These are phyloP conservation scores for Myxozyma sirexii DNA, from an alignment of 805 yeast species.

Conservation along the genomic window DNA sequence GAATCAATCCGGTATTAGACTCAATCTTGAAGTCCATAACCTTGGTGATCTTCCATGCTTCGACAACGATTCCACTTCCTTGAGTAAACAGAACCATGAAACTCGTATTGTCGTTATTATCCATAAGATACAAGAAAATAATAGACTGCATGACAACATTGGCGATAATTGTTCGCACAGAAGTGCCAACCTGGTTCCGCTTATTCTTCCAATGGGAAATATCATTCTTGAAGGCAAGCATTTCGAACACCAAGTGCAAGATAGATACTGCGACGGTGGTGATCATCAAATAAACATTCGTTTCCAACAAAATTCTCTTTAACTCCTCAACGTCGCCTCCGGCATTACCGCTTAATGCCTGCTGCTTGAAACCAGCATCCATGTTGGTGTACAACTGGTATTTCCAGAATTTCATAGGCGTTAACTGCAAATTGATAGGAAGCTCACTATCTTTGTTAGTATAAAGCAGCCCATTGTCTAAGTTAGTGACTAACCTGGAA, in stretches of 20 bases:
- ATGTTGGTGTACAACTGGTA: constrained; percentile 41
- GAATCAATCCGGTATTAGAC: constrained; percentile 29
- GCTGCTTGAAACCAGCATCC: constrained; percentile 42
- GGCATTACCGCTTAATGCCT: constrained; percentile 36
- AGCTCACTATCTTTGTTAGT: constrained; percentile 15
- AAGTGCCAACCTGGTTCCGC: constrained; percentile 48
- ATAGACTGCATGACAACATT: constrained; percentile 48
- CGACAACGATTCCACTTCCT: constrained; percentile 46
- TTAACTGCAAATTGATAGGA: constrained; percentile 41
- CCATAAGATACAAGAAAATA: constrained; percentile 46
- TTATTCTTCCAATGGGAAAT: constrained; percentile 48
- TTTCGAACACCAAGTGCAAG: constrained; percentile 46
- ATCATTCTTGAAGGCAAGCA: constrained; percentile 49
- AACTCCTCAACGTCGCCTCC: constrained; percentile 45
- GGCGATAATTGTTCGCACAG: constrained; percentile 47
- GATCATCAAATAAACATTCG: constrained; percentile 44
- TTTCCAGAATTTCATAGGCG: constrained; percentile 41
- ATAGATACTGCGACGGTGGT: constrained; percentile 44
- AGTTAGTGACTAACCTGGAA: constrained; percentile 1
- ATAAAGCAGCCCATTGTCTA: neutral
- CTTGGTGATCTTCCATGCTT: constrained; percentile 50
- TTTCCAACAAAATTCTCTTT: constrained; percentile 45
- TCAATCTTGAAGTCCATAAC: constrained; percentile 40
- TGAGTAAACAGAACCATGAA: constrained; percentile 46
- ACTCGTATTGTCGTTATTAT: constrained; percentile 47